These are phyloP conservation scores for Penicillium tannophilum DNA, from an alignment of 495 filamentous ascomycete species.

Conservation along the genomic window DNA sequence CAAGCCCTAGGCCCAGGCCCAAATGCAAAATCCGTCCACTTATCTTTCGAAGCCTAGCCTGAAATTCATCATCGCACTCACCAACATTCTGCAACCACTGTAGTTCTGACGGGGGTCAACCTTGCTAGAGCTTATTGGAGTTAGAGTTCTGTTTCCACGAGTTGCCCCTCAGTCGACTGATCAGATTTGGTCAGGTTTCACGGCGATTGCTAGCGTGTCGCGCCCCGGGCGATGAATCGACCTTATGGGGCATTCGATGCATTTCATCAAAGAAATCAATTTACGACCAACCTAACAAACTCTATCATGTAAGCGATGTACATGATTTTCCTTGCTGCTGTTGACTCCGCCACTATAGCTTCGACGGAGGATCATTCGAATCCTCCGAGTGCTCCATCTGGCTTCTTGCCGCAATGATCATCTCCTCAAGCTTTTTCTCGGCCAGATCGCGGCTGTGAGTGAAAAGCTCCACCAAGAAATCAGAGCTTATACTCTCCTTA, in stretches of 20 bases:
- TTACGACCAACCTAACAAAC: background rate
- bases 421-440: background rate
- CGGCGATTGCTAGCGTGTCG: background rate
- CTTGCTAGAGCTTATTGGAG: too few relatives aligned
- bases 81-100: constrained; percentile 50
- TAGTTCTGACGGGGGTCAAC: background rate
- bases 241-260: background rate
- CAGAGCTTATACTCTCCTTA: background rate
- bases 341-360: background rate
- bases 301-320: background rate
- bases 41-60: constrained; percentile 30
- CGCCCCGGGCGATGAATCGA: background rate
- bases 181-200: background rate
- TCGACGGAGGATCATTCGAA: background rate
- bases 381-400: background rate
- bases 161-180: too few relatives aligned
- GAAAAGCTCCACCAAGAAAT: background rate
- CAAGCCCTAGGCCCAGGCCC: constrained; percentile 58
- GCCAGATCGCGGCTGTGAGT: background rate
- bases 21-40: constrained; percentile 50
- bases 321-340: background rate
- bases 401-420: background rate
- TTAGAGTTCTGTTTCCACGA: too few relatives aligned
- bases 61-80: constrained; percentile 27
- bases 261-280: background rate